Percentiles rank a stretch among this genome's conserved stretches.
These are phyloP conservation scores for Lodderomyces pseudojiufengensis DNA, from an alignment of 1,139 yeast species.

Conservation along the genomic window DNA sequence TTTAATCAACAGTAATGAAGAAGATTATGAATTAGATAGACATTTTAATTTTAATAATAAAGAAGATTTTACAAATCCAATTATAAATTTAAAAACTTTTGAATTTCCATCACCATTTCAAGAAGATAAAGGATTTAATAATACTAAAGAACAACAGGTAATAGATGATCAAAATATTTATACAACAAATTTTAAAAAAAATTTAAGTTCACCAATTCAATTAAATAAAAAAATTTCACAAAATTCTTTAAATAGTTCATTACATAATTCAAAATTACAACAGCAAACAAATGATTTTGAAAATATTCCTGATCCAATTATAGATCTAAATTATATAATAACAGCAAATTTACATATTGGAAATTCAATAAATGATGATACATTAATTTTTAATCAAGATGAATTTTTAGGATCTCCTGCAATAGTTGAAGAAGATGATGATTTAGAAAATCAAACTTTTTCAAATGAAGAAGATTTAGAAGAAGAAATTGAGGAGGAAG, in stretches of 20 bases:
- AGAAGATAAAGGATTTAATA: no score
- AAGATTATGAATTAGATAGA: slow-evolving; percentile 20
- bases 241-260: slow-evolving; percentile 4
- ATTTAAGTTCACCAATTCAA: slow-evolving; percentile 36
- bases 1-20: slow-evolving; percentile 7
- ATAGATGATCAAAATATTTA: neutral
- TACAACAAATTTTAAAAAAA: slow-evolving; percentile 3
- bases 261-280: neutral
- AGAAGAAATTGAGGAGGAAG: slow-evolving; percentile 24
- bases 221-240: slow-evolving; percentile 13
- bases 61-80: slow-evolving; percentile 31
- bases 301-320: slow-evolving; percentile 58
- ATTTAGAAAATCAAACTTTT: slow-evolving; percentile 20
- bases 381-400: slow-evolving; percentile 22
- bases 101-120: slow-evolving; percentile 33
- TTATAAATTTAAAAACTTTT: slow-evolving; percentile 20
- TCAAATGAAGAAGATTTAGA: slow-evolving; percentile 5
- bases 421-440: slow-evolving; percentile 19
- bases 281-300: slow-evolving; percentile 16
- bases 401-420: slow-evolving; percentile 37
- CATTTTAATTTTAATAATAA: slow-evolving; percentile 32
- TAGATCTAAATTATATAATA: slow-evolving; percentile 59
- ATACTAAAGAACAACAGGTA: no score
- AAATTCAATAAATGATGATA: neutral
- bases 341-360: slow-evolving; percentile 37